These are phyloP conservation scores for Chlorella sp. DNA, from an alignment of 139 green algal species.

Conservation along the genomic window DNA sequence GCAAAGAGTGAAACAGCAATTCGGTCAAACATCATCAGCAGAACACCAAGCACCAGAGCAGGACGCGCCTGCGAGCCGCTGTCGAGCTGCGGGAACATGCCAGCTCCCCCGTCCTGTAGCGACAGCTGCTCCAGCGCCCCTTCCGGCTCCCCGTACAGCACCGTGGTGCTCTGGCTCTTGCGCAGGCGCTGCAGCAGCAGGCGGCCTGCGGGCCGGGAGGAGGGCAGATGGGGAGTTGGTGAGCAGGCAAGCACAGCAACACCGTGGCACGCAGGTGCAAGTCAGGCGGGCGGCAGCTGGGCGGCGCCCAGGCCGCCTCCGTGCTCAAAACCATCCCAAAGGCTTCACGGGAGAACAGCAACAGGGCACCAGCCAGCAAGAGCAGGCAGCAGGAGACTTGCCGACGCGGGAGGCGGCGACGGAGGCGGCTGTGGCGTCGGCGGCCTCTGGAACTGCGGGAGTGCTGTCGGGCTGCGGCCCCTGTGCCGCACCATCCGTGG, in stretches of 20 bases:
- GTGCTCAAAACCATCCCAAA: no score
- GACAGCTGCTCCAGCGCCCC: conserved; percentile 43
- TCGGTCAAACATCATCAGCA: no score
- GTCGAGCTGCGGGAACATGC: conserved; percentile 1
- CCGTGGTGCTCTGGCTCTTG: conserved; percentile 72
- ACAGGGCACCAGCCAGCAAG: neutral
- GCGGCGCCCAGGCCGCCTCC: no score
- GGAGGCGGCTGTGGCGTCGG: neutral
- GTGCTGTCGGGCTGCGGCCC: no score
- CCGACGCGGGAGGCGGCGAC: conserved; percentile 31
- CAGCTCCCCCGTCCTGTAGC: conserved; percentile 25
- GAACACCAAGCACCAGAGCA: neutral
- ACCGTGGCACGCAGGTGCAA: no score
- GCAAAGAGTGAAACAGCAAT: no score
- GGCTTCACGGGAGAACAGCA: no score
- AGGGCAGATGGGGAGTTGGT: neutral
- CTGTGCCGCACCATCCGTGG: neutral
- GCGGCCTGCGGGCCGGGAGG: conserved; percentile 62
- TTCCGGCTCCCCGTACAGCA: conserved; percentile 63
- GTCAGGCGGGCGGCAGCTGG: no score
- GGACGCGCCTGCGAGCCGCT: conserved; percentile 13
- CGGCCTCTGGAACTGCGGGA: neutral
- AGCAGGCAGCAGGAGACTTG: neutral
- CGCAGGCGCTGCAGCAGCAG: conserved; percentile 84
- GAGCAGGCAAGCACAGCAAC: no score